Base-by-base conservation (phyloP, 2,329 filamentous ascomycete genomes). In the Gnomoniopsis sp. region DNA sequence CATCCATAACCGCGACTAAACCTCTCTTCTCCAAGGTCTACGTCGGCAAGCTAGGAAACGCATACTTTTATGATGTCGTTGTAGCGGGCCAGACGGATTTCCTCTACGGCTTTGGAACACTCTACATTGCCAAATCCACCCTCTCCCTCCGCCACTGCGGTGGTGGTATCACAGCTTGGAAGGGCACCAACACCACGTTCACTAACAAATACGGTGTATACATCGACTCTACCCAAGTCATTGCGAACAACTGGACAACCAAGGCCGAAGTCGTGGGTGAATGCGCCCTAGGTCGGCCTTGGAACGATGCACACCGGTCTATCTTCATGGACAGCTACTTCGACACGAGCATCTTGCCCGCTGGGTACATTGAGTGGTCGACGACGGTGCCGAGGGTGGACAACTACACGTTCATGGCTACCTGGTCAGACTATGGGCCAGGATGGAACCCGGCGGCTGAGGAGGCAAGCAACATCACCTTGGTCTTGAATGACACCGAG, bases 111-210 rank as follows among this genome's bases (percentile, higher is more conserved):
- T 88, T 88, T 66, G 86, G 86, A 26, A 88, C 86, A 0, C 77
- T 82, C 3, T 89, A 81, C 77, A 75, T 88, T 44, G 77, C 84
- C 57, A 73, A 76, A 3, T 83, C 80, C 1, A 72, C 74, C 0
- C 70, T 89, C 2, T 73, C 75, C 0, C 76, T 89, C 14, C 80
- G 87, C 11, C 75, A 72, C 64, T 89, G 86, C 63, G 84, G 85
- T 3, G 87, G 87, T 17, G 87, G 86, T 12, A 83, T 89, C 55
- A 87, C 84, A 0, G 86, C 87, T 0, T 89, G 86, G 87, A 89
- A 89, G 66, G 85, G 75, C 2, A 71, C 81, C 0, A 88, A 88
- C 69, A 88, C 85, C 0, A 87, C 85, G 0, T 87, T 85, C 53
- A 68, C 70, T 6, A 89, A 89, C 71, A 86, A 85, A 65, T 88